A percentile compares a stretch with the other conserved stretches of the same genome.
Evolutionary conservation across 768 basidiomycete genomes (phyloP).

Genomic region (Boletus insuetus): DNA sequence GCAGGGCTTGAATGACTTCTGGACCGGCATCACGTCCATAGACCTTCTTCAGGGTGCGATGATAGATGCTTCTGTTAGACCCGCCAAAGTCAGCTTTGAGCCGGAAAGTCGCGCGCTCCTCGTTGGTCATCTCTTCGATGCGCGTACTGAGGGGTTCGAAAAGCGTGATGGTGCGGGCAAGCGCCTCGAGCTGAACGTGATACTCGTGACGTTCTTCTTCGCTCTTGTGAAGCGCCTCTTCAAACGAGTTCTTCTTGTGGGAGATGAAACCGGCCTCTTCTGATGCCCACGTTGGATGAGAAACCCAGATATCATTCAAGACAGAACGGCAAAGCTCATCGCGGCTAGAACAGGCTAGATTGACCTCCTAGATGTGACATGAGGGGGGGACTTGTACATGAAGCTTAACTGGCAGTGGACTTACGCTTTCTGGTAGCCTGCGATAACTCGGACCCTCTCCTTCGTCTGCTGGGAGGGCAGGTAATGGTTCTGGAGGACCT

Average conservation of each 20-base stretch:
- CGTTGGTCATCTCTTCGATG: conserved; percentile 84
- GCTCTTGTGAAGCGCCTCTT: conserved; percentile 93
- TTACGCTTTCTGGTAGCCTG: conserved; percentile 79
- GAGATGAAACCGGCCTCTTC: conserved; percentile 93
- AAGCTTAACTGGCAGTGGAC: conserved; percentile 31
- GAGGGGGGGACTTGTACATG: background rate
- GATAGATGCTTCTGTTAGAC: conserved; percentile 80
- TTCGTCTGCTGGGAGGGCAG: conserved; percentile 77
- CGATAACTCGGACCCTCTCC: conserved; percentile 94
- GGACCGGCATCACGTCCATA: conserved; percentile 78
- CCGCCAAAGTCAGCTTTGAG: conserved; percentile 90
- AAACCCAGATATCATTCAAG: conserved; percentile 97
- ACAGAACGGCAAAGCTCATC: conserved; percentile 95
- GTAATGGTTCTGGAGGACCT: conserved; percentile 70
- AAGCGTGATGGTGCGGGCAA: conserved; percentile 85
- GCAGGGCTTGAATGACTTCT: conserved; percentile 82
- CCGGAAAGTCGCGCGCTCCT: conserved; percentile 79
- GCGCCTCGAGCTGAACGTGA: conserved; percentile 90
- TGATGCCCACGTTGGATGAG: conserved; percentile 97
- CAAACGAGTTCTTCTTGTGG: conserved; percentile 95
- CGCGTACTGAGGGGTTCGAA: conserved; percentile 85
- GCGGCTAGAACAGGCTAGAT: conserved; percentile 88
- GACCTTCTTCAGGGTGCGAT: conserved; percentile 90
- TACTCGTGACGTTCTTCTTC: conserved; percentile 99
- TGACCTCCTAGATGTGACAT: conserved; percentile 62